phyloP scores from a whole-genome alignment of 805 yeast genomes.

The Yarrowia sp. region DNA sequence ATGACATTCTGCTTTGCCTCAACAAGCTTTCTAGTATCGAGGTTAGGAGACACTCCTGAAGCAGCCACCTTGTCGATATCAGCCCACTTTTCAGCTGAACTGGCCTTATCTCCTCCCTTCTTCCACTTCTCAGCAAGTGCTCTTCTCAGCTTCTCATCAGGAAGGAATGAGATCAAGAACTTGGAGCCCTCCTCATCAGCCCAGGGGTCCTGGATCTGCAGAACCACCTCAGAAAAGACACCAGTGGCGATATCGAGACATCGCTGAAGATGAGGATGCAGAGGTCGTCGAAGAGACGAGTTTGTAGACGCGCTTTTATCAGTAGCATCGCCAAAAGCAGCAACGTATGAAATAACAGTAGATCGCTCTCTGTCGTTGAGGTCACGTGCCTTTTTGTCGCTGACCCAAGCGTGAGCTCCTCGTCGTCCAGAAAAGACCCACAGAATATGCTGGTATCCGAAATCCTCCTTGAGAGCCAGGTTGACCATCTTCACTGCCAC shows the following conservation, averaged over 20 bases:
- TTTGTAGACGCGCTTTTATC: slow-evolving; percentile 47
- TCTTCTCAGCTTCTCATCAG: slow-evolving; percentile 50
- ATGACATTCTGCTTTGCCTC: slow-evolving; percentile 82
- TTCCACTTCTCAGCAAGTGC: slow-evolving; percentile 62
- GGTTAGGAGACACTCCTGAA: slow-evolving; percentile 39
- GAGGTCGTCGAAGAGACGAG: slow-evolving; percentile 61
- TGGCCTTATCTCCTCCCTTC: slow-evolving; percentile 49
- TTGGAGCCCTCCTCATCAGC: slow-evolving; percentile 51
- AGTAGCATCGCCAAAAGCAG: slow-evolving; percentile 55
- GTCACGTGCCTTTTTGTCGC: slow-evolving; percentile 76
- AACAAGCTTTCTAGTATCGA: slow-evolving; percentile 50
- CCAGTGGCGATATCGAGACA: slow-evolving; percentile 65
- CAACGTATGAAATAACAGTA: slow-evolving; percentile 80
- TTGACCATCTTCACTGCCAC: slow-evolving; percentile 78
- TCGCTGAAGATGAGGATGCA: slow-evolving; percentile 79
- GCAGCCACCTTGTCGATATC: slow-evolving; percentile 55
- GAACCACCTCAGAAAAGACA: slow-evolving; percentile 61
- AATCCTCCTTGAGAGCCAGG: slow-evolving; percentile 72
- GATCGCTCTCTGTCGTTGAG: slow-evolving; percentile 72
- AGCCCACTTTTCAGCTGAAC: slow-evolving; percentile 66
- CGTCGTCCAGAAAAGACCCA: slow-evolving; percentile 99
- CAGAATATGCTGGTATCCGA: slow-evolving; percentile 79
- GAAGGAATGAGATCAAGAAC: slow-evolving; percentile 59
- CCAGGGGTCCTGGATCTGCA: slow-evolving; percentile 91
- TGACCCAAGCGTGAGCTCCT: slow-evolving; percentile 98